phyloP scores from a whole-genome alignment of 257 asterid species.

The Fraxinus quadrangulata region DNA sequence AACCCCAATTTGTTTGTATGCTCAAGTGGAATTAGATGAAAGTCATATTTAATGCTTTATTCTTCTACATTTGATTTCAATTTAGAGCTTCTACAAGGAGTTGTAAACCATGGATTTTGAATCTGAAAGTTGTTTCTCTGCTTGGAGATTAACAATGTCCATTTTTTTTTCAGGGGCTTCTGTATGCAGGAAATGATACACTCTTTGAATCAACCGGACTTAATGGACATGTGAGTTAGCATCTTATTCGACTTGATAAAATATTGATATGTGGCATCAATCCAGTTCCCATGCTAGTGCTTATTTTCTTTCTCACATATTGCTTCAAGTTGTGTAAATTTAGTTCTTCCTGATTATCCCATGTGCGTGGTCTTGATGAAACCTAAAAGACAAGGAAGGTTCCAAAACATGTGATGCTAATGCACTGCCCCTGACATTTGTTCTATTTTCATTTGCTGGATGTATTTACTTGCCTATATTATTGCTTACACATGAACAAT shows the following conservation, averaged over 20 bases:
- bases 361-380: slow-evolving; percentile 1
- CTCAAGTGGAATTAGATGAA: slow-evolving; percentile 12
- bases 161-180: slow-evolving; percentile 67
- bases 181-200: slow-evolving; percentile 77
- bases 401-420: slow-evolving; percentile 2
- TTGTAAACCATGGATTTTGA: slow-evolving; percentile 1
- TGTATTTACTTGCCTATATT: slow-evolving; percentile 13
- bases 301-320: slow-evolving; percentile 3
- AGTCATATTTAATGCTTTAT: slow-evolving; percentile 11
- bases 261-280: background rate
- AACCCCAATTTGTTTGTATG: background rate
- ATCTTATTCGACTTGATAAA: background rate
- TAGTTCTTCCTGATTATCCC: background rate
- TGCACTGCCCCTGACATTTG: slow-evolving; percentile 3
- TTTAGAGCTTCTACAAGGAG: background rate
- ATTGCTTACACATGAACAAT: slow-evolving; percentile 25
- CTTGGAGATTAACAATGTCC: slow-evolving; percentile 9
- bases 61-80: background rate
- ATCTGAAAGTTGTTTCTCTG: slow-evolving; percentile 15
- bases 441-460: slow-evolving; percentile 4
- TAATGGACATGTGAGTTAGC: slow-evolving; percentile 69
- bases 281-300: background rate
- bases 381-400: background rate
- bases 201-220: slow-evolving; percentile 92
- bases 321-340: background rate